phyloP scores from a whole-genome alignment of 805 yeast species.

The Candida odintsovae region DNA sequence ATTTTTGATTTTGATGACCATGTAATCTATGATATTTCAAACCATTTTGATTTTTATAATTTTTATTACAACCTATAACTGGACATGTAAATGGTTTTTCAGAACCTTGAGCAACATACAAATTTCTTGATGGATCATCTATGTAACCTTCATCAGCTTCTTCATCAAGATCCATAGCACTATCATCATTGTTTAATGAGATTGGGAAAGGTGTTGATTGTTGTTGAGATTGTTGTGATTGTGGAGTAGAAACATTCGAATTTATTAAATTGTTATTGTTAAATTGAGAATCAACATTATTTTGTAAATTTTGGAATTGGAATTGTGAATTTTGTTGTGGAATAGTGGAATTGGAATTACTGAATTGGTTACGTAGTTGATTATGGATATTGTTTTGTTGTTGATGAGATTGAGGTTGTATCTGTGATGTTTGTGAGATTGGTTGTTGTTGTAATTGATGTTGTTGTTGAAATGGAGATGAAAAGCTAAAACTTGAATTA shows the following conservation, averaged over 20 bases:
- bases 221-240: conserved; percentile 13
- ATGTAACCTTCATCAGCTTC: conserved; percentile 73
- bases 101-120: conserved; percentile 90
- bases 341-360: not conserved
- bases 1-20: conserved; percentile 94
- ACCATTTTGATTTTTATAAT: conserved; percentile 96
- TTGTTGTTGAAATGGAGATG: conserved; percentile 7
- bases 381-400: conserved; percentile 18
- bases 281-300: conserved; percentile 1
- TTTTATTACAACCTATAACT: conserved; percentile 96
- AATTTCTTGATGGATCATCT: conserved; percentile 93
- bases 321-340: conserved; percentile 3
- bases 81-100: conserved; percentile 96
- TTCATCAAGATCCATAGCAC: conserved; percentile 35
- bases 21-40: conserved; percentile 91
- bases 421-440: conserved; percentile 6
- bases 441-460: conserved; percentile 12
- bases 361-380: conserved; percentile 13
- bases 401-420: conserved; percentile 8
- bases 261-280: conserved; percentile 4
- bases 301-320: conserved; percentile 4
- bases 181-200: conserved; percentile 25
- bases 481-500: conserved; percentile 11
- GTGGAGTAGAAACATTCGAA: conserved; percentile 3
- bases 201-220: conserved; percentile 28